phyloP scores from a whole-genome alignment of 2,329 filamentous ascomycete genomes.

The Fusarium hainanense region DNA sequence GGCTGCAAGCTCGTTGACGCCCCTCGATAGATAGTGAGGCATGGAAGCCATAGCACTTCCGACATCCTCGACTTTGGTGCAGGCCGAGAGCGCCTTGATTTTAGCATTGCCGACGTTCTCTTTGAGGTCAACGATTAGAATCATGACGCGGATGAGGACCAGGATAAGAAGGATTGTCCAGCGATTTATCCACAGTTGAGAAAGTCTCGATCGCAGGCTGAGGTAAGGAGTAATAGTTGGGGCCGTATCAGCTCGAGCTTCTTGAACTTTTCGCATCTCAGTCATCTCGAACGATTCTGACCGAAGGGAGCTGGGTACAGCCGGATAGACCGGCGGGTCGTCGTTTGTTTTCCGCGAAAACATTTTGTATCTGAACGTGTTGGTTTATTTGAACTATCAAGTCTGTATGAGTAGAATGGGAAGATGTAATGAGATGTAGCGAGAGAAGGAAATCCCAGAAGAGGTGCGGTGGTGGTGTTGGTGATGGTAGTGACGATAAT shows the following conservation, averaged over 20 bases:
- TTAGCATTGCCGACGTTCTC: slow-evolving; percentile 81
- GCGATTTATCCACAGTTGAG: slow-evolving; percentile 96
- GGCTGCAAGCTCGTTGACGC: slow-evolving; percentile 88
- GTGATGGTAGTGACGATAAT: slow-evolving; percentile 7
- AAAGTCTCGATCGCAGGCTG: slow-evolving; percentile 86
- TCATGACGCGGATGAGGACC: slow-evolving; percentile 82
- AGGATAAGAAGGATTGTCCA: slow-evolving; percentile 94
- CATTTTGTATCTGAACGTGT: slow-evolving; percentile 52
- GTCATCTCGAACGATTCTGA: slow-evolving; percentile 53
- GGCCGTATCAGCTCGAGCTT: slow-evolving; percentile 65
- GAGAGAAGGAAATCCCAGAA: slow-evolving; percentile 9
- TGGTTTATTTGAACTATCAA: slow-evolving; percentile 40
- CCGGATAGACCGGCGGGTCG: slow-evolving; percentile 49
- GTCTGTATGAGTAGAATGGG: slow-evolving; percentile 11
- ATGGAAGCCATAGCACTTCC: slow-evolving; percentile 97
- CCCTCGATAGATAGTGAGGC: slow-evolving; percentile 92
- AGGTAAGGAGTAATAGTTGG: slow-evolving; percentile 89
- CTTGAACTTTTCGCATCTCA: slow-evolving; percentile 48
- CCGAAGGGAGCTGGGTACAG: slow-evolving; percentile 53
- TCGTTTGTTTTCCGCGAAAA: slow-evolving; percentile 50
- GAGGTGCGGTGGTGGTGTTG: not conserved
- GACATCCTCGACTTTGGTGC: slow-evolving; percentile 90
- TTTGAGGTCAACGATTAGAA: slow-evolving; percentile 79
- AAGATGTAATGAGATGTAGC: slow-evolving; percentile 4
- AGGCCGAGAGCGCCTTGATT: slow-evolving; percentile 85